Evolutionary conservation across 2,329 filamentous ascomycete species (phyloP), one percentile per base, ranked within the genome.

Genomic region (Sporothrix sp.): DNA sequence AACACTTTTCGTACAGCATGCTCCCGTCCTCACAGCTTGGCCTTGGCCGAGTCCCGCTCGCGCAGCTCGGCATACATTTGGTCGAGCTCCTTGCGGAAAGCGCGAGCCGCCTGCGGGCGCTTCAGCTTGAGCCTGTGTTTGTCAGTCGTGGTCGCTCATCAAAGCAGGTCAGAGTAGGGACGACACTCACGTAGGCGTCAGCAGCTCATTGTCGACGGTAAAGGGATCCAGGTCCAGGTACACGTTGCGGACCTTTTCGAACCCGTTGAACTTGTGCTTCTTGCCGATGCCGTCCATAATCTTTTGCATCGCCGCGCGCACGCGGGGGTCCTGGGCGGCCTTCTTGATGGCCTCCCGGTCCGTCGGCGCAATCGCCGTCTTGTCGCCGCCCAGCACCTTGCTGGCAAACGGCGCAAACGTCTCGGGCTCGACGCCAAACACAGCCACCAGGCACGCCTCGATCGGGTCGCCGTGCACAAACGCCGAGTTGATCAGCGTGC

Each of bases 401-500:
- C 79, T 80, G 7, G 89, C 87, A 61, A 85, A 96, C 0, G 79
- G 73, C 2, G 89, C 85, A 65, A 97, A 98, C 54, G 78, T 71
- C 56, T 86, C 84, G 0, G 91, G 87, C 62, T 95, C 85, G 39
- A 98, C 75, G 52, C 89, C 93, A 54, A 97, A 91, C 55, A 98
- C 78, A 46, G 74, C 89, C 1, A 98, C 89, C 9, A 97, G 75
- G 63, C 77, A 81, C 1, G 86, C 82, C 71, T 97, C 82, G 55
- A 84, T 77, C 55, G 82, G 81, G 64, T 97, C 91, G 36, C 93
- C 93, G 68, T 98, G 91, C 23, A 97, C 87, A 63, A 87, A 96
- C 3, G 84, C 89, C 62, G 85, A 84, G 20, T 82, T 78, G 23
- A 97, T 71, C 59, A 90, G 82, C 57, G 79, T 84, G 56, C 82